Conservation (phyloP, 2,329 filamentous ascomycete species). For the Didymella lethalis region DNA sequence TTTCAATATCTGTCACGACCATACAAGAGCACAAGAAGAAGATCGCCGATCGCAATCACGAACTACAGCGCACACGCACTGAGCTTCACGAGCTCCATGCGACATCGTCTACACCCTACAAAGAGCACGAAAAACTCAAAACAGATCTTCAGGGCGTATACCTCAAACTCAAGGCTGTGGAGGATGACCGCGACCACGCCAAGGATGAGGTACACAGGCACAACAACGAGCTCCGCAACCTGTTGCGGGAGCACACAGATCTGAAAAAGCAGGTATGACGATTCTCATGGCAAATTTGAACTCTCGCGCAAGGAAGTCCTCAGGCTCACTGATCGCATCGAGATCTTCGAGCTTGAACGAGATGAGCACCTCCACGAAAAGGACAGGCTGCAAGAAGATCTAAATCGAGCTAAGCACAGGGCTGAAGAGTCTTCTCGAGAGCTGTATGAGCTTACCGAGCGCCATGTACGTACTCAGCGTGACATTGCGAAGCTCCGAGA, state of each 20-base stretch:
- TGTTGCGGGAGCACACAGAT: conserved; percentile 35
- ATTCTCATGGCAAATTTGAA: conserved; percentile 31
- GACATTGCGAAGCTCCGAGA: conserved; percentile 37
- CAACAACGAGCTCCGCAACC: conserved; percentile 30
- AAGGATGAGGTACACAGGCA: conserved; percentile 34
- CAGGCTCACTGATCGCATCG: conserved; percentile 31
- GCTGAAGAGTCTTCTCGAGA: conserved; percentile 32
- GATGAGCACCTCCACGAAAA: conserved; percentile 38
- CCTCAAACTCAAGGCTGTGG: conserved; percentile 29
- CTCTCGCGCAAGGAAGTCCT: conserved; percentile 34
- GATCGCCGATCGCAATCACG: conserved; percentile 31
- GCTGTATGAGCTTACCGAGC: conserved; percentile 34
- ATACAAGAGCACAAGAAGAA: conserved; percentile 38
- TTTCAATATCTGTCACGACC: conserved; percentile 29
- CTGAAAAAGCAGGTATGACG: conserved; percentile 36
- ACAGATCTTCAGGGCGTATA: conserved; percentile 29
- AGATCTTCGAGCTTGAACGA: conserved; percentile 34
- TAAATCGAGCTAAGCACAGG: conserved; percentile 30
- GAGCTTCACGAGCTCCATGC: conserved; percentile 30
- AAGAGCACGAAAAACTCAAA: conserved; percentile 30
- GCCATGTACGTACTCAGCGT: conserved; percentile 33
- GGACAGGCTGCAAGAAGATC: conserved; percentile 35
- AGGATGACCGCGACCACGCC: conserved; percentile 33
- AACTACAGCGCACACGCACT: conserved; percentile 27
- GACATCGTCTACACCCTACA: conserved; percentile 16